These are phyloP conservation scores for Ophiocytium majus DNA, from an alignment of 352 stramenopile species.

Conservation along the genomic window DNA sequence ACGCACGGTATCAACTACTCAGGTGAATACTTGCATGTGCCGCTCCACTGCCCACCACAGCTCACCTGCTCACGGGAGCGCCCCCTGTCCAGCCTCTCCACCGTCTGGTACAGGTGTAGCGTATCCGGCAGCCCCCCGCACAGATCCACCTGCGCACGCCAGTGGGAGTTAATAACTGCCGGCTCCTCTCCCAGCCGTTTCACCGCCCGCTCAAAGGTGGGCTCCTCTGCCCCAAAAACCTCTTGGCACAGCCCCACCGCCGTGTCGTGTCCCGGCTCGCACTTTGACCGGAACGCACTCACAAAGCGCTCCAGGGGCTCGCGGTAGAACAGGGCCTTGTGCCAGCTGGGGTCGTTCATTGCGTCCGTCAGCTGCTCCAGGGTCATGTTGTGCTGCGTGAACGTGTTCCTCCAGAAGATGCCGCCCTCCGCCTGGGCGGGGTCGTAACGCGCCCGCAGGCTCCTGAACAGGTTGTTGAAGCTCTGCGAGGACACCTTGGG, in stretches of 20 bases:
- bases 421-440: neutral
- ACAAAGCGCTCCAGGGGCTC: slow-evolving; percentile 27
- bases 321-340: slow-evolving; percentile 33
- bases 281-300: slow-evolving; percentile 14
- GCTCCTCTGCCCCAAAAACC: neutral
- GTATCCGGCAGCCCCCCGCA: slow-evolving; percentile 7
- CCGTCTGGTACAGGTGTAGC: slow-evolving; percentile 13
- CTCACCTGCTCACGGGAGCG: slow-evolving; percentile 9
- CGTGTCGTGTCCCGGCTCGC: neutral
- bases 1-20: too few relatives aligned
- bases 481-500: neutral
- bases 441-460: neutral
- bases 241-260: neutral
- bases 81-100: neutral
- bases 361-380: neutral
- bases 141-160: neutral
- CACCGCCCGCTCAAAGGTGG: neutral
- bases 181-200: neutral
- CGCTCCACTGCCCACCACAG: too few relatives aligned
- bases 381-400: neutral
- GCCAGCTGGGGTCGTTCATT: slow-evolving; percentile 15
- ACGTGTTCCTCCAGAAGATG: neutral
- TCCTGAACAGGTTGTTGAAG: slow-evolving; percentile 23
- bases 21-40: too few relatives aligned
- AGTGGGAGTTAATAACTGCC: slow-evolving; percentile 4